Base-by-base conservation (phyloP, 2,329 filamentous ascomycete genomes). In the Rhexocercosporidium sp. region DNA sequence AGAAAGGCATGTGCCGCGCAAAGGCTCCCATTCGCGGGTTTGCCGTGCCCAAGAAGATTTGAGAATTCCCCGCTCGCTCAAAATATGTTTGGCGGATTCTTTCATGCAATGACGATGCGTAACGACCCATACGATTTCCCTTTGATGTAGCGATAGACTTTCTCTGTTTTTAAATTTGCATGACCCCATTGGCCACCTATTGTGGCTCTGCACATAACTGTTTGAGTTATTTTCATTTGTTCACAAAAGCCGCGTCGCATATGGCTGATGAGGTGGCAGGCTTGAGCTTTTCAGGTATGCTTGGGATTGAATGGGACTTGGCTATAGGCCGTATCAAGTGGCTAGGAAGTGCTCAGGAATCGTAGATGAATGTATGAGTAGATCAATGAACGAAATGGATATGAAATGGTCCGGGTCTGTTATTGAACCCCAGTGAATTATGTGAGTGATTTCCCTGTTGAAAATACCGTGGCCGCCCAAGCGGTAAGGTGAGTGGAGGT, bases 1-100 rank as follows among this genome's bases (percentile, higher is more conserved):
- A 74, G 9, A 74, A 76, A 12, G 79, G 80, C 8, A 47, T 74
- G 11, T 82, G 81, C 67, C 81, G 81, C 39, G 46, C 64, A 12
- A 70, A 60, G 20, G 47, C 72, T 37, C 73, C 71, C 41, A 61
- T 74, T 47, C 70, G 37, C 27, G 69, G 34, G 66, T 46, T 59
- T 27, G 25, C 53, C 20, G 5, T 16, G 20, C 53, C 53, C 9
- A 16, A 22, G n/a, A 57, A 56, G 25, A 64, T 29, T n/a, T 44
- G 31, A 47, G 18, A 12, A n/a, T 20, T 31, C 27, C 20, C 14
- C 12, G 1, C 8, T 25, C 34, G 39, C 16, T 25, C 18, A 11
- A 8, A 31, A 25, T 37, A 3, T 41, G 11, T 7, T 39, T 20
- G 8, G 37, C 53, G 8, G 53, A 41, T 22, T 39, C n/a, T 39